These are phyloP conservation scores for Alloteropsis semialata DNA, from an alignment of 176 grass and related monocot species.

Conservation along the genomic window DNA sequence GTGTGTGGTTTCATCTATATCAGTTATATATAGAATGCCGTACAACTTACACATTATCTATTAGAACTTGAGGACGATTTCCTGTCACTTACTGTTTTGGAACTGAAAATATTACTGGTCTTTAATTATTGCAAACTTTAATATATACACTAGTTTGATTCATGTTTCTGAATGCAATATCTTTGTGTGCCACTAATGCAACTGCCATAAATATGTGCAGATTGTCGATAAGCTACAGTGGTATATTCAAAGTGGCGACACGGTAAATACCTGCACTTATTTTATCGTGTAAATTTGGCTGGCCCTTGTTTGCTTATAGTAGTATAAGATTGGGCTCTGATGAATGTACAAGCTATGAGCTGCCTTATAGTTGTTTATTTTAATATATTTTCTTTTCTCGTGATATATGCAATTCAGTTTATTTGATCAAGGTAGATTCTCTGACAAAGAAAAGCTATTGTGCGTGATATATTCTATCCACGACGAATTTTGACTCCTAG, in stretches of 20 bases:
- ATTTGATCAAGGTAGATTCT: conserved; percentile 8
- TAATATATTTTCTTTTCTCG: neutral
- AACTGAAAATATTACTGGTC: conserved; percentile 11
- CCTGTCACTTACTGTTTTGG: neutral
- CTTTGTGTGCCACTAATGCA: conserved; percentile 12
- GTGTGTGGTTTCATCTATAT: neutral
- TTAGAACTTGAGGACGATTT: conserved; percentile 3
- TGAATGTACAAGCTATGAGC: conserved; percentile 11
- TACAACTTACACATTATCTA: neutral
- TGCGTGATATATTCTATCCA: conserved; percentile 14
- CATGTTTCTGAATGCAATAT: conserved; percentile 6
- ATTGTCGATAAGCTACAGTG: conserved; percentile 90
- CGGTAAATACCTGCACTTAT: conserved; percentile 45
- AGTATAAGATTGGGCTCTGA: neutral
- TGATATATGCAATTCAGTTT: neutral
- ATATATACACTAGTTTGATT: neutral
- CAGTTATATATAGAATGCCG: neutral
- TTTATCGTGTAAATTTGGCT: neutral
- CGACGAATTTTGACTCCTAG: neutral
- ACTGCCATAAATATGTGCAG: conserved; percentile 43
- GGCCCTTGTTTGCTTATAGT: neutral
- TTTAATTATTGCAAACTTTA: neutral
- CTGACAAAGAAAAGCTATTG: neutral
- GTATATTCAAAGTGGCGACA: conserved; percentile 84
- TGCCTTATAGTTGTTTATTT: neutral